phyloP scores from a whole-genome alignment of 306 rosid genomes.

The Datisca glomerata region DNA sequence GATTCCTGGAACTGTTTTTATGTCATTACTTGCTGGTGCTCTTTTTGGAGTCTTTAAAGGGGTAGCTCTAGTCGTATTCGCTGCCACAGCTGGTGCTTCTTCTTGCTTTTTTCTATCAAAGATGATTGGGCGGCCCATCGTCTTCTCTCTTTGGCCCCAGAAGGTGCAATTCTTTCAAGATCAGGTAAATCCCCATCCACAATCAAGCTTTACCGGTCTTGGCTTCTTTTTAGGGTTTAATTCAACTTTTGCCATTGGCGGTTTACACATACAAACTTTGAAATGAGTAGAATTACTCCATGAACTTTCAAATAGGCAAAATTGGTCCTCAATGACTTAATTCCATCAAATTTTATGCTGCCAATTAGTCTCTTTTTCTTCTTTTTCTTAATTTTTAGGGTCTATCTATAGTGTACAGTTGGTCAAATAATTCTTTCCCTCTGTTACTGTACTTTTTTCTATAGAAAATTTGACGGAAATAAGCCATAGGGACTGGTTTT shows the following conservation, averaged over 20 bases:
- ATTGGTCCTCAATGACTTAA: no score
- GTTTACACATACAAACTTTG: no score
- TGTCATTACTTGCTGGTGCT: conserved; percentile 97
- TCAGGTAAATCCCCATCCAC: conserved; percentile 49
- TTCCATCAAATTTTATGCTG: no score
- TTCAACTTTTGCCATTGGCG: no score
- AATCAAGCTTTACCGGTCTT: background rate
- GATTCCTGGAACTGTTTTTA: conserved; percentile 98
- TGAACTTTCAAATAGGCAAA: no score
- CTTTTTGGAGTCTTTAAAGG: conserved; percentile 87
- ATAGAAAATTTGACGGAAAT: no score
- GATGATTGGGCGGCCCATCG: conserved; percentile 75
- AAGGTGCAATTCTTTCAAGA: conserved; percentile 69
- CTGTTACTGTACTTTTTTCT: no score
- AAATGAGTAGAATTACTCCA: no score
- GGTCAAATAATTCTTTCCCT: no score
- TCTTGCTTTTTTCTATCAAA: conserved; percentile 87
- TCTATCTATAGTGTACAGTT: no score
- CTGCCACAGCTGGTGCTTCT: conserved; percentile 95
- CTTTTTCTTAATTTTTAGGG: no score
- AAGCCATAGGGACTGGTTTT: no score
- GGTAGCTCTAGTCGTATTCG: conserved; percentile 79
- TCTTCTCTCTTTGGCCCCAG: conserved; percentile 74
- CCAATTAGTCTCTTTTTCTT: conserved; percentile 1
- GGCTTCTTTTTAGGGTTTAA: background rate